Conservation (phyloP, 73 alveolate species). For the Durusdinium trenchii region DNA sequence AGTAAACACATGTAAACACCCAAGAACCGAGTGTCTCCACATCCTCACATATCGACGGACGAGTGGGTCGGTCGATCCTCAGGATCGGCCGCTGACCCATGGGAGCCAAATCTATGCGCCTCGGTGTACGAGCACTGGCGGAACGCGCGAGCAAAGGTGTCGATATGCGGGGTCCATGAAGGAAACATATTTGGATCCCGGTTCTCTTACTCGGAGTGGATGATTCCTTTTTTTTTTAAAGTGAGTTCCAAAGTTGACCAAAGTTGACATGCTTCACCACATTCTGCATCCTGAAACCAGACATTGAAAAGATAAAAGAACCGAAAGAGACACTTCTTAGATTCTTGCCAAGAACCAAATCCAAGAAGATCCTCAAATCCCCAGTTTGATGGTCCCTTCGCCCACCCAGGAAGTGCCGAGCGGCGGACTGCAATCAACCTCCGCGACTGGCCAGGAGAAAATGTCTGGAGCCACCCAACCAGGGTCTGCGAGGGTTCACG, state of each 20-base stretch:
- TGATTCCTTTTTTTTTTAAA: too few species aligned
- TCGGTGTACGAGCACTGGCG: neutral
- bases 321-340: neutral
- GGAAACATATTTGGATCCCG: neutral
- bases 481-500: too few species aligned
- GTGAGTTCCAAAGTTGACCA: too few species aligned
- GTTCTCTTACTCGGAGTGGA: too few species aligned
- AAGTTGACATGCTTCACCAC: too few species aligned
- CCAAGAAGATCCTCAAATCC: neutral
- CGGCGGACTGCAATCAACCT: conserved; percentile 46
- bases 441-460: neutral
- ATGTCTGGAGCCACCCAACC: too few species aligned
- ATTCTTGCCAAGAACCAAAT: neutral
- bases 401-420: conserved; percentile 50
- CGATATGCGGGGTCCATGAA: neutral
- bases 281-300: too few species aligned
- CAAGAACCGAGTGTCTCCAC: too few species aligned
- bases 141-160: neutral
- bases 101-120: conserved; percentile 47
- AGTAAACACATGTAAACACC: too few species aligned
- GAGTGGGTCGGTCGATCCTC: neutral
- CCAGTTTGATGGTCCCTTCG: neutral
- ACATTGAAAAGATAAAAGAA: too few species aligned
- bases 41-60: too few species aligned
- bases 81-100: conserved; percentile 60